Conservation (phyloP, 495 filamentous ascomycete species). For the Arthonia radiata region DNA sequence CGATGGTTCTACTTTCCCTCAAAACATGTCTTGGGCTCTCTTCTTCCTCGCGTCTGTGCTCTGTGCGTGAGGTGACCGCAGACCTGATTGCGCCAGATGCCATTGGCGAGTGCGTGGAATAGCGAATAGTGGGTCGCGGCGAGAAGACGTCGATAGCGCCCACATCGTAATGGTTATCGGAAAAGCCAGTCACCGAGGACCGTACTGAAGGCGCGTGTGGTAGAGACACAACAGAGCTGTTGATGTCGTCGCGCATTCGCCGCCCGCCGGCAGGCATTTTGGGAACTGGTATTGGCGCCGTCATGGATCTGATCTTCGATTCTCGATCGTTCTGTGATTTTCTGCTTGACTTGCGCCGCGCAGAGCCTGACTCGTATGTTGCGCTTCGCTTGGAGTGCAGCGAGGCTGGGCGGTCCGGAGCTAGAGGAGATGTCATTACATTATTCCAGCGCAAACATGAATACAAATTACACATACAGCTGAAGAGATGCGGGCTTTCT, state of each 20-base stretch:
- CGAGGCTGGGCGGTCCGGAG: constrained; percentile 39
- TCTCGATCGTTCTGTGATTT: constrained; percentile 50
- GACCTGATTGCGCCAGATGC: constrained; percentile 6
- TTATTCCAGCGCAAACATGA: too few relatives aligned
- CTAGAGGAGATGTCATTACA: too few relatives aligned
- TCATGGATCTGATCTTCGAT: constrained; percentile 71
- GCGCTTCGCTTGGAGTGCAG: constrained; percentile 34
- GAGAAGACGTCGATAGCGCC: constrained; percentile 48
- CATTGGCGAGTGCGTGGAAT: constrained; percentile 35
- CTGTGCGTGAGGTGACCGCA: constrained; percentile 5
- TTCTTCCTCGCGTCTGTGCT: constrained; percentile 18
- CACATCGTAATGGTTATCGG: constrained; percentile 50
- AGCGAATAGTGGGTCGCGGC: constrained; percentile 56
- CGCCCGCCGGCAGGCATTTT: constrained; percentile 32
- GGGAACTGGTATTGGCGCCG: constrained; percentile 37
- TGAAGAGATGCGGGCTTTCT: constrained; percentile 14
- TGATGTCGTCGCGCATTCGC: constrained; percentile 29
- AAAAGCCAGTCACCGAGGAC: constrained; percentile 44
- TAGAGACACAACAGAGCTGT: constrained; percentile 49
- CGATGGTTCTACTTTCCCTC: constrained; percentile 45
- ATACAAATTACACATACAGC: too few relatives aligned
- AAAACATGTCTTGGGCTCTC: constrained; percentile 36
- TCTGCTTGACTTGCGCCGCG: constrained; percentile 54
- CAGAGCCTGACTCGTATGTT: constrained; percentile 24
- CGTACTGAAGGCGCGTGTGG: constrained; percentile 45